phyloP scores from a whole-genome alignment of 2,329 filamentous ascomycete genomes.

The Microdochium bolleyi region DNA sequence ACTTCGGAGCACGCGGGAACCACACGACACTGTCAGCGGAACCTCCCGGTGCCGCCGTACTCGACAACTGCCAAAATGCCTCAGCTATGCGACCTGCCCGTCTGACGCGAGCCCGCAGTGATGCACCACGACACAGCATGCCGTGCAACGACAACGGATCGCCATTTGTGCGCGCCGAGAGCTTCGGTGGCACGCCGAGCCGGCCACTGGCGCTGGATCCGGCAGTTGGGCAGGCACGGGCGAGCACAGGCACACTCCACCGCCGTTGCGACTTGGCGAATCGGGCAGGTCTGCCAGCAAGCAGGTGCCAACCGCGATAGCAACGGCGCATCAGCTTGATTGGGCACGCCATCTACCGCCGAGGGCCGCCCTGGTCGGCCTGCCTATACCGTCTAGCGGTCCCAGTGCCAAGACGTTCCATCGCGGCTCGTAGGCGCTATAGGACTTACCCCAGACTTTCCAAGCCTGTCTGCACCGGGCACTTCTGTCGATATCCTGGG shows the following conservation, averaged over 20 bases:
- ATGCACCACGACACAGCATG: background rate
- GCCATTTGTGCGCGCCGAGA: background rate
- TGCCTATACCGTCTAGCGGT: background rate
- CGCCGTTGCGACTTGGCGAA: background rate
- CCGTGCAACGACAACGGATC: background rate
- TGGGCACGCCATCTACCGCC: background rate
- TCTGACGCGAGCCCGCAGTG: no score
- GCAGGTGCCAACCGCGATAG: background rate
- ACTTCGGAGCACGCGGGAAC: no score
- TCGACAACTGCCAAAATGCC: no score
- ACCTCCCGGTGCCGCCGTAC: no score
- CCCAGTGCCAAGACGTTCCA: no score
- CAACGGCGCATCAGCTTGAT: background rate
- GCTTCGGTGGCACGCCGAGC: background rate
- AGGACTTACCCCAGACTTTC: no score
- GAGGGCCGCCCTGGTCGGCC: background rate
- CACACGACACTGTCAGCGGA: no score
- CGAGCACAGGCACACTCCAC: background rate
- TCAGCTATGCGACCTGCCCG: no score
- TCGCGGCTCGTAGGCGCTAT: no score
- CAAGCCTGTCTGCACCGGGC: no score
- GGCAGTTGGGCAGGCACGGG: background rate
- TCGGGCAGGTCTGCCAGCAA: background rate
- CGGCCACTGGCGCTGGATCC: background rate
- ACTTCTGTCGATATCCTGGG: no score